Evolutionary conservation across 2,329 filamentous ascomycete species (phyloP).

Genomic region (Aspergillus niger): DNA sequence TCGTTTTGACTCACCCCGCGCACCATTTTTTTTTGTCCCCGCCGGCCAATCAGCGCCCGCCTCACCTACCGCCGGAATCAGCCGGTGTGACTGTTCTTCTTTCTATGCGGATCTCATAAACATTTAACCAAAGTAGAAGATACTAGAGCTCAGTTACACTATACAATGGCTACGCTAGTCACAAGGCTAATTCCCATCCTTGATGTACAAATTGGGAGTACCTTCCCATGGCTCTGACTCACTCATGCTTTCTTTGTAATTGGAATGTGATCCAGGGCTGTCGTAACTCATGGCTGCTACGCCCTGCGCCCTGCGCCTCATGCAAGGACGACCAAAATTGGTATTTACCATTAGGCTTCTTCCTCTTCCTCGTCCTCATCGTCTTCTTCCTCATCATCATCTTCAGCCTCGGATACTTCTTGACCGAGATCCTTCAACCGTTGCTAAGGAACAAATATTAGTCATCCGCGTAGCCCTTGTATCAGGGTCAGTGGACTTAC

Average conservation of each 20-base stretch:
- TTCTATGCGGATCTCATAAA: no score
- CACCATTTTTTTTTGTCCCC: conserved; percentile 16
- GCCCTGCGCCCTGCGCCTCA: no score
- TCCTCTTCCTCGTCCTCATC: conserved; percentile 41
- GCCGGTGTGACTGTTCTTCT: no score
- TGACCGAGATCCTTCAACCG: conserved; percentile 69
- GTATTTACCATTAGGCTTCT: conserved; percentile 10
- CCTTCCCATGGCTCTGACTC: no score
- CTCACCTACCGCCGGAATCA: conserved; percentile 4
- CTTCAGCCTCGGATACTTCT: conserved; percentile 74
- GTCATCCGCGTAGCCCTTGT: neutral
- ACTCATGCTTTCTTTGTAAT: no score
- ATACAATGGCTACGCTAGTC: neutral
- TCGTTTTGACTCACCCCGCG: conserved; percentile 20
- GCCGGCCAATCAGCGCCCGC: conserved; percentile 6
- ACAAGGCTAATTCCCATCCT: neutral
- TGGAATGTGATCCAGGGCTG: no score
- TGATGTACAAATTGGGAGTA: no score
- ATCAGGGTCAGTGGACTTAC: conserved; percentile 47
- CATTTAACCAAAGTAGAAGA: no score
- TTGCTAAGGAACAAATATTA: conserved; percentile 37
- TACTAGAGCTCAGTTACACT: no score
- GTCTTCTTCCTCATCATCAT: conserved; percentile 61
- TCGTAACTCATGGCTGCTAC: neutral
- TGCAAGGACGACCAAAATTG: neutral